Evolutionary conservation across 2,329 filamentous ascomycete species (phyloP).

Genomic region (Ophiostoma australiae): DNA sequence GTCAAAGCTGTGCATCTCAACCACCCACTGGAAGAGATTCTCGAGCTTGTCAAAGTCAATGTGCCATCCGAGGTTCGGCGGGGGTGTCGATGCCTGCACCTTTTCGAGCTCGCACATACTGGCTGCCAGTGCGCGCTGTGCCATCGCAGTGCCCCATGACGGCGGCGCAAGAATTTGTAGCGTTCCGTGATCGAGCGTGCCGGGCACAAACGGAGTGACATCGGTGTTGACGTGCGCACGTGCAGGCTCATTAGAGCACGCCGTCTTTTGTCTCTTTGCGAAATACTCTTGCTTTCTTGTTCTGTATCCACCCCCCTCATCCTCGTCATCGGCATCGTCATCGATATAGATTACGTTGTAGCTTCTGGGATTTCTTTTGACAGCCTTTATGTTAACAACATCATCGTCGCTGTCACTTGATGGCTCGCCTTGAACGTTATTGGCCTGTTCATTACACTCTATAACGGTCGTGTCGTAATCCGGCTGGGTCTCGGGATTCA

Average conservation of each 20-base stretch:
- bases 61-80: slow-evolving; percentile 75
- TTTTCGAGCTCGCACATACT: slow-evolving; percentile 62
- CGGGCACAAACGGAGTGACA: slow-evolving; percentile 56
- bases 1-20: slow-evolving; percentile 82
- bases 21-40: slow-evolving; percentile 87
- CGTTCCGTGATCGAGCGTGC: slow-evolving; percentile 54
- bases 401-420: not conserved
- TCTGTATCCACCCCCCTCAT: not conserved
- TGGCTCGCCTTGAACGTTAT: too few species aligned
- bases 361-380: not conserved
- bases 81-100: slow-evolving; percentile 54
- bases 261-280: too few species aligned
- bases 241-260: not conserved
- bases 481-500: not conserved
- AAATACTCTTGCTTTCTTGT: not conserved
- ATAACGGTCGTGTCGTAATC: too few species aligned
- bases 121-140: slow-evolving; percentile 58
- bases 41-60: slow-evolving; percentile 61
- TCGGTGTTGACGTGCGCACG: not conserved
- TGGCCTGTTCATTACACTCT: not conserved
- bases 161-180: slow-evolving; percentile 64
- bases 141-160: slow-evolving; percentile 56
- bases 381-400: not conserved
- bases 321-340: not conserved
- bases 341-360: not conserved